Conservation (phyloP, 176 grass and related monocot genomes). For the Triticum urartu region DNA sequence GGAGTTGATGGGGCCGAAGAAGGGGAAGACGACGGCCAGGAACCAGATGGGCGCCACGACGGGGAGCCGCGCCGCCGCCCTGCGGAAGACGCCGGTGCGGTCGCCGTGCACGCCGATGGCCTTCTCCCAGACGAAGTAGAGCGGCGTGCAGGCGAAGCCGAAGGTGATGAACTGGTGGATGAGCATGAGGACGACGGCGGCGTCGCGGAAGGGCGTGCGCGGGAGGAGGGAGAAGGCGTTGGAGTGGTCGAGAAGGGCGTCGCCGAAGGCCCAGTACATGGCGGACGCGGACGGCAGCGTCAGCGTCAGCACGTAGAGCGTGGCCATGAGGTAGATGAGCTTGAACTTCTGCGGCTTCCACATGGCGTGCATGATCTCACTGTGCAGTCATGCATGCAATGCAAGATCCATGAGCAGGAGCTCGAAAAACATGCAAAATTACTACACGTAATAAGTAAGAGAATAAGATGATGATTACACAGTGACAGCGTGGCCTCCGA, state of each 20-base stretch:
- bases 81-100: conserved; percentile 32
- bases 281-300: conserved; percentile 88
- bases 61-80: conserved; percentile 57
- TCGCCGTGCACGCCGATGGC: conserved; percentile 66
- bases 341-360: conserved; percentile 99
- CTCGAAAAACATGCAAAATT: not conserved
- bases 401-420: not conserved
- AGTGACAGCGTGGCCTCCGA: conserved; percentile 97
- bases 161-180: conserved; percentile 96
- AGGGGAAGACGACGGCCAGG: conserved; percentile 90
- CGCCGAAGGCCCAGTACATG: conserved; percentile 96
- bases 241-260: conserved; percentile 82
- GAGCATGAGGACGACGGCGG: conserved; percentile 87
- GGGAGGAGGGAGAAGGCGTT: conserved; percentile 96
- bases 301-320: conserved; percentile 80
- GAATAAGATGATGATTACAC: conserved; percentile 44
- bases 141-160: conserved; percentile 92
- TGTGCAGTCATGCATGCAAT: conserved; percentile 4
- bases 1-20: conserved; percentile 97
- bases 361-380: conserved; percentile 99
- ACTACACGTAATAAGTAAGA: too few relatives aligned
- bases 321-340: conserved; percentile 79
- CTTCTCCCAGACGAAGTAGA: conserved; percentile 99
- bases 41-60: conserved; percentile 90
- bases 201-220: conserved; percentile 59